phyloP scores from a whole-genome alignment of 1,139 yeast species.

The Geotrichum phurueaensis region DNA sequence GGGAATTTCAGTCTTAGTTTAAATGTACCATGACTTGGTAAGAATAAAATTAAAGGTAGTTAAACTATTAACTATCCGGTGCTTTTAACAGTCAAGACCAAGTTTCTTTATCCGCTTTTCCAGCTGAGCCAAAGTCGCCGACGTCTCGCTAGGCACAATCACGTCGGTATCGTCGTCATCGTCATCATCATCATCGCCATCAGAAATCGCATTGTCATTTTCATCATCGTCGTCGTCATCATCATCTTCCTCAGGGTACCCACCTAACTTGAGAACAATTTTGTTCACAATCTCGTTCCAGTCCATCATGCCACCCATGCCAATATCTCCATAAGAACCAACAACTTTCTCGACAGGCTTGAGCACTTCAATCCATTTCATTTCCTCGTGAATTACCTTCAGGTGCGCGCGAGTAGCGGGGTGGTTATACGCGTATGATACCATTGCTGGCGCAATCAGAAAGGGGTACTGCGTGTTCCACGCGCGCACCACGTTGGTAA shows the following conservation, averaged over 20 bases:
- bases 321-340: constrained; percentile 90
- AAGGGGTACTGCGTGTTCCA: constrained; percentile 91
- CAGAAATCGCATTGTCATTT: constrained; percentile 46
- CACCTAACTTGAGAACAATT: constrained; percentile 76
- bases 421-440: constrained; percentile 81
- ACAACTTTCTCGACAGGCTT: constrained; percentile 91
- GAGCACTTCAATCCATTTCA: constrained; percentile 85
- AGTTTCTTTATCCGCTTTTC: neutral
- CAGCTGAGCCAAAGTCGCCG: neutral
- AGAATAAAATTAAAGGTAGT: neutral
- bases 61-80: neutral
- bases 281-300: constrained; percentile 89
- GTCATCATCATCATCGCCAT: constrained; percentile 39
- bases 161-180: constrained; percentile 34
- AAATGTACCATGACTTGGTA: neutral
- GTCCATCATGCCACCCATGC: constrained; percentile 97
- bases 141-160: neutral
- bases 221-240: constrained; percentile 66
- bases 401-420: constrained; percentile 81
- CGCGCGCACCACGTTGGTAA: constrained; percentile 83
- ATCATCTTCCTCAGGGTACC: constrained; percentile 82
- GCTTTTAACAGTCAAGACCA: neutral
- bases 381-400: constrained; percentile 67
- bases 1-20: neutral
- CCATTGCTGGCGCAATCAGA: constrained; percentile 90